Evolutionary conservation across 768 basidiomycete genomes (phyloP).

Genomic region (Mycena galericulata): DNA sequence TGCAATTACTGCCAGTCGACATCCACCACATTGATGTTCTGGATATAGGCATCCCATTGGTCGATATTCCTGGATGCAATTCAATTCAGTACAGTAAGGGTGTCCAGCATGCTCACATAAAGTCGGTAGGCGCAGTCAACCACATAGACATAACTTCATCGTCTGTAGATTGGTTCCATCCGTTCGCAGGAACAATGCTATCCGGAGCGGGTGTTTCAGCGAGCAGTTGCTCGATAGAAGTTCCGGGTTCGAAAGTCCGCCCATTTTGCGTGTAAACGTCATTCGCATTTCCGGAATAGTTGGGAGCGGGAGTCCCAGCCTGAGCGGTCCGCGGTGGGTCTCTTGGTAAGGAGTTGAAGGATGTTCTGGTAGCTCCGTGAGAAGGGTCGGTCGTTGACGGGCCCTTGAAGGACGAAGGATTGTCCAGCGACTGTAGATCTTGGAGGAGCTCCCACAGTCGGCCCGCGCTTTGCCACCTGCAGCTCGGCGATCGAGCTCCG

Average conservation of each 20-base stretch:
- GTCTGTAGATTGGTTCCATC: not conserved
- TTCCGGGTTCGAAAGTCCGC: conserved; percentile 7
- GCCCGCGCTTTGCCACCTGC: conserved; percentile 17
- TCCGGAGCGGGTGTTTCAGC: not conserved
- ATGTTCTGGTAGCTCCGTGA: not conserved
- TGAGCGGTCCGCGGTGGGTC: no score
- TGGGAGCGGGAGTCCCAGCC: no score
- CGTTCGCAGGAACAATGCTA: not conserved
- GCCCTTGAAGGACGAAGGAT: not conserved
- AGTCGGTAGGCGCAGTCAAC: conserved; percentile 8
- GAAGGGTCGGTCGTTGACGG: not conserved
- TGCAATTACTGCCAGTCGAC: no score
- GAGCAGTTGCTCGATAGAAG: conserved; percentile 20
- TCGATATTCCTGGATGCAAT: not conserved
- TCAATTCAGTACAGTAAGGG: no score
- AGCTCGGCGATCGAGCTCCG: not conserved
- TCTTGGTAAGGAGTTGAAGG: no score
- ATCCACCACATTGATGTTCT: not conserved
- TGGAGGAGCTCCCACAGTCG: conserved; percentile 6
- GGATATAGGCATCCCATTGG: not conserved
- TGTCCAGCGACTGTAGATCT: not conserved
- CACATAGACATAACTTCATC: conserved; percentile 33
- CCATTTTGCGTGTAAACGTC: not conserved
- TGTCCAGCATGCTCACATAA: conserved; percentile 17
- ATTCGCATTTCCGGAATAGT: not conserved